phyloP scores from a whole-genome alignment of 2,329 filamentous ascomycete species.

The Sporothrix variecibatus region DNA sequence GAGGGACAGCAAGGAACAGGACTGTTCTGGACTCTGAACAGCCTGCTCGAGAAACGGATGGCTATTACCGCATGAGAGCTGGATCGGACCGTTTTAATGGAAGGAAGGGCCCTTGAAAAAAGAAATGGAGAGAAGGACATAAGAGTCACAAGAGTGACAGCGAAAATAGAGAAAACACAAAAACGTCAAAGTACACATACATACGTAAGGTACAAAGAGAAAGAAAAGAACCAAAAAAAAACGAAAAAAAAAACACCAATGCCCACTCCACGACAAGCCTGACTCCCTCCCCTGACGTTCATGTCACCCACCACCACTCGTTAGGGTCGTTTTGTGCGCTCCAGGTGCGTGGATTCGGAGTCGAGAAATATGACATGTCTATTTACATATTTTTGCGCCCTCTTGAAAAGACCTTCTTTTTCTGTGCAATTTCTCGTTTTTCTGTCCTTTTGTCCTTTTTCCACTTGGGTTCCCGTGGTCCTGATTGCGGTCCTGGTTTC shows the following conservation, averaged over 20 bases:
- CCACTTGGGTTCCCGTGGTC: not conserved
- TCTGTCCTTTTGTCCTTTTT: not conserved
- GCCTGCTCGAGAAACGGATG: not conserved
- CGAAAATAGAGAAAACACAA: not conserved
- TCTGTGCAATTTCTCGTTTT: not conserved
- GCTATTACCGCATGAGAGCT: not conserved
- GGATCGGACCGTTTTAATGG: not conserved
- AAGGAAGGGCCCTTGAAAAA: not conserved
- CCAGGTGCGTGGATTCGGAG: constrained; percentile 22
- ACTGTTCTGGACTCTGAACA: not conserved
- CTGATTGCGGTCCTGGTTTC: not conserved
- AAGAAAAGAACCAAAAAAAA: not conserved
- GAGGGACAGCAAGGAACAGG: not conserved
- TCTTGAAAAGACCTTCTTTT: not conserved
- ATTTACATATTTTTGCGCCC: not conserved
- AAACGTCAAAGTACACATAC: not conserved
- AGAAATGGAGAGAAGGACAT: not conserved
- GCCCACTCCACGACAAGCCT: not conserved
- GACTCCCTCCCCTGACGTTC: not conserved
- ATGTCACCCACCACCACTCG: not conserved
- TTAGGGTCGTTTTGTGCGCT: constrained; percentile 13
- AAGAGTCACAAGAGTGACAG: not conserved
- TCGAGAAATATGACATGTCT: constrained; percentile 20
- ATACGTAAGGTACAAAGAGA: not conserved
- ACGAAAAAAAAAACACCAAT: not conserved